Evolutionary conservation across 257 asterid species (phyloP).

Genomic region (Rhazya stricta): DNA sequence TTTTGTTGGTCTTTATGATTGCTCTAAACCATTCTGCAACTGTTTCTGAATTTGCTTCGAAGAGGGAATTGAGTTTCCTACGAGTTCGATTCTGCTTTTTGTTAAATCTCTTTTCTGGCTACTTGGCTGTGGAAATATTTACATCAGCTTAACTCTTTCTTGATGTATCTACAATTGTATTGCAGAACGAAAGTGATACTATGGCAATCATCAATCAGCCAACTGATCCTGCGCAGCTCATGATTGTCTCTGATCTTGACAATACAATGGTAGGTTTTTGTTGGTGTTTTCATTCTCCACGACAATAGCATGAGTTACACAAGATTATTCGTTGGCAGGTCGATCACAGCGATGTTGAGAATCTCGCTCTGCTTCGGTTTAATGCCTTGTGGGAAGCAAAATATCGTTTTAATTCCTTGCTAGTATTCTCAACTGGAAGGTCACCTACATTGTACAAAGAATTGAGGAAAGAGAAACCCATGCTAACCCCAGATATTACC

Average conservation of each 20-base stretch:
- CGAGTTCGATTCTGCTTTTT: neutral
- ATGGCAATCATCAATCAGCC: constrained; percentile 62
- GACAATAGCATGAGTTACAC: constrained; percentile 18
- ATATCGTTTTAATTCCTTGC: constrained; percentile 77
- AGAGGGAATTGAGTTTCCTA: neutral
- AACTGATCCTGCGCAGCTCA: constrained; percentile 61
- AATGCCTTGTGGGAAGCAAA: constrained; percentile 95
- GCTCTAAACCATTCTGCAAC: neutral
- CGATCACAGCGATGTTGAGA: constrained; percentile 82
- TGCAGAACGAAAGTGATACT: constrained; percentile 39
- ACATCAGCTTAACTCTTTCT: constrained; percentile 14
- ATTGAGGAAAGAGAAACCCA: constrained; percentile 92
- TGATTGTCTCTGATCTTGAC: constrained; percentile 98
- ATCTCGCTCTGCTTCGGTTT: constrained; percentile 80
- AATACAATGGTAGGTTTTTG: constrained; percentile 78
- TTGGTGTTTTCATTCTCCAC: constrained; percentile 6
- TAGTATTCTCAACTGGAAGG: constrained; percentile 97
- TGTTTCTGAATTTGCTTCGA: neutral
- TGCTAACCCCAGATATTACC: constrained; percentile 94
- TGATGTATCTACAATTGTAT: constrained; percentile 3
- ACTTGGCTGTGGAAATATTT: neutral
- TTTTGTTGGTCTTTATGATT: neutral
- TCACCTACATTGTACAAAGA: constrained; percentile 87
- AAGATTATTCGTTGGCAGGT: constrained; percentile 50
- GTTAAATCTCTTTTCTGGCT: neutral